Evolutionary conservation across 345 rosid genomes (phyloP).

Genomic region (Boechera stricta): DNA sequence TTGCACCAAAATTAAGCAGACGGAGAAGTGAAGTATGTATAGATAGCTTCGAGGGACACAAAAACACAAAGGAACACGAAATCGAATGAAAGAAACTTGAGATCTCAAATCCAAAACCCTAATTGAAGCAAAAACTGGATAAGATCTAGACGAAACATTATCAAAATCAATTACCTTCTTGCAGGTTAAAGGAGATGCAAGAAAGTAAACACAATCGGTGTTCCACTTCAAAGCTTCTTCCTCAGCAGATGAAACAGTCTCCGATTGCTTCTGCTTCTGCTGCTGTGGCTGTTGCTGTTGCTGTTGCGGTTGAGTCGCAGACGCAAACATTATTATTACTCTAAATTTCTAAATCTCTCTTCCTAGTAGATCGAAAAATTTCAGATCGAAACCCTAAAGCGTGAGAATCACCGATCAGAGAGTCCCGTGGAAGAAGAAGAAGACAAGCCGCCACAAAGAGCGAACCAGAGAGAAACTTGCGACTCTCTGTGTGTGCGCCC

Average conservation of each 20-base stretch:
- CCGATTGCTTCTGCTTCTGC: constrained; percentile 42
- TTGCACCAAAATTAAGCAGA: not conserved
- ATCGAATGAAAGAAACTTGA: not conserved
- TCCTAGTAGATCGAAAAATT: constrained; percentile 29
- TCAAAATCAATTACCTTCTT: constrained; percentile 67
- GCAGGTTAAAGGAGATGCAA: constrained; percentile 96
- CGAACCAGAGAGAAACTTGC: constrained; percentile 38
- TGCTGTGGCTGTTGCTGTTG: constrained; percentile 38
- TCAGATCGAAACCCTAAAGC: constrained; percentile 30
- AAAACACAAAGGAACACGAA: constrained; percentile 17
- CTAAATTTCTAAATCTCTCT: constrained; percentile 28
- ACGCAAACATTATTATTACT: constrained; percentile 58
- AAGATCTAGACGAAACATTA: constrained; percentile 21
- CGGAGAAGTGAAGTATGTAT: not conserved
- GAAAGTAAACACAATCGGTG: constrained; percentile 96
- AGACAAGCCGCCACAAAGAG: constrained; percentile 50
- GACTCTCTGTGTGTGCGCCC: constrained; percentile 29
- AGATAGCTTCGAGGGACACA: not conserved
- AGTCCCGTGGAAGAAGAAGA: constrained; percentile 25
- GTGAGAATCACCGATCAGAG: constrained; percentile 24
- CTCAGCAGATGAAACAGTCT: constrained; percentile 50
- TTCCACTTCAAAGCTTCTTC: constrained; percentile 90
- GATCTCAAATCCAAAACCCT: constrained; percentile 52
- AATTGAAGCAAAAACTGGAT: constrained; percentile 30
- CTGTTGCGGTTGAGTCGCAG: constrained; percentile 51